Evolutionary conservation across 805 yeast species (phyloP).

Genomic region (Wickerhamomyces hampshirensis): DNA sequence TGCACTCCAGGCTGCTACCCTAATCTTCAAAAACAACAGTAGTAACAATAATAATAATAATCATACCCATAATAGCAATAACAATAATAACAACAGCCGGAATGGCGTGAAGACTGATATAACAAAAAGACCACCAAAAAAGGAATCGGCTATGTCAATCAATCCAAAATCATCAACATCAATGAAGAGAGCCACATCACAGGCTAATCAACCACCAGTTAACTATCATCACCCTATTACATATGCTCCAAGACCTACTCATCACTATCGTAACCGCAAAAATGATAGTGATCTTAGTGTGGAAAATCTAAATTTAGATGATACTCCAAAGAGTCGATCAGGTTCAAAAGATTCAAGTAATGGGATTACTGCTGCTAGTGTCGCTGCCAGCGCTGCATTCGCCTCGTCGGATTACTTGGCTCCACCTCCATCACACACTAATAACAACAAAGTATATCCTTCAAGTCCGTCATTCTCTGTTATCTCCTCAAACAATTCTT

Average conservation of each 20-base stretch:
- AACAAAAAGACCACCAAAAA: too few species aligned
- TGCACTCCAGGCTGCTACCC: conserved; percentile 24
- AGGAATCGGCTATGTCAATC: too few species aligned
- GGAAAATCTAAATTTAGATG: conserved; percentile 7
- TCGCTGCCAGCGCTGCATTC: conserved; percentile 12
- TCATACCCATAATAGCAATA: conserved; percentile 25
- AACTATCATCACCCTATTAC: neutral
- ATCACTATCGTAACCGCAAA: conserved; percentile 1
- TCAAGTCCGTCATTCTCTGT: conserved; percentile 14
- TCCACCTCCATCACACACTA: conserved; percentile 4
- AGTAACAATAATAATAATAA: neutral
- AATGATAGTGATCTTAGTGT: conserved; percentile 5
- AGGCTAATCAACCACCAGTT: conserved; percentile 1
- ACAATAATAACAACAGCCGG: neutral
- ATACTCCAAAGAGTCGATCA: neutral
- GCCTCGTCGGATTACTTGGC: conserved; percentile 8
- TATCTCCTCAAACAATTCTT: conserved; percentile 15
- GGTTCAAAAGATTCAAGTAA: conserved; percentile 13
- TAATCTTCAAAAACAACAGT: conserved; percentile 2
- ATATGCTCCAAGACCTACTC: neutral
- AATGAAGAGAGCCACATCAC: conserved; percentile 5
- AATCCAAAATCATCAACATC: conserved; percentile 8
- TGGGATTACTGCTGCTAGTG: neutral
- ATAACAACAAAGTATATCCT: conserved; percentile 1
- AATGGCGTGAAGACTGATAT: neutral